Evolutionary conservation across 306 rosid species (phyloP).

Genomic region (Luffa aegyptiaca): DNA sequence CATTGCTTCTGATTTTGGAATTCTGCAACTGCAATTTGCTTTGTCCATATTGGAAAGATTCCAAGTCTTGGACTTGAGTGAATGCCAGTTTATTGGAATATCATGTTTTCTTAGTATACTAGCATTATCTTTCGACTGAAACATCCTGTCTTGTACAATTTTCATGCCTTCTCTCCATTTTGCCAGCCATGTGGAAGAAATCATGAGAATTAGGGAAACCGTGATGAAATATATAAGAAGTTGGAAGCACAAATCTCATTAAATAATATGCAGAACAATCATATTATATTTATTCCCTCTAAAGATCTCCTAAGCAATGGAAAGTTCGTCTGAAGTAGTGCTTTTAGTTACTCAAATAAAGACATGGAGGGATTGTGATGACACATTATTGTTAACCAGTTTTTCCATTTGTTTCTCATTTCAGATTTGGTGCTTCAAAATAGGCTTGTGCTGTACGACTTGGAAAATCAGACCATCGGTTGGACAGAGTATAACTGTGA

Average conservation of each 20-base stretch:
- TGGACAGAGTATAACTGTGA: conserved; percentile 16
- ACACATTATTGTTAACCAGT: not conserved
- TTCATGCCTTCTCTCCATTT: too few relatives aligned
- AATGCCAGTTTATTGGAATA: not conserved
- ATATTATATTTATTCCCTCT: not conserved
- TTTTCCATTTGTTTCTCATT: not conserved
- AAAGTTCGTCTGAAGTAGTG: not conserved
- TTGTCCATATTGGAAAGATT: not conserved
- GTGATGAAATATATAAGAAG: too few relatives aligned
- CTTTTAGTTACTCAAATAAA: too few relatives aligned
- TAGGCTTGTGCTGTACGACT: conserved; percentile 13
- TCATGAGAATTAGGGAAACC: too few relatives aligned
- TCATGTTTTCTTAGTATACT: not conserved
- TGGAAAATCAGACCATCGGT: conserved; percentile 16
- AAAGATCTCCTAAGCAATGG: not conserved
- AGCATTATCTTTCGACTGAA: not conserved
- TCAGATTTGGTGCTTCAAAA: conserved; percentile 21
- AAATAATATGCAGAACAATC: not conserved
- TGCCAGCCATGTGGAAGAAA: too few relatives aligned
- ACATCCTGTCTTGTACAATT: not conserved
- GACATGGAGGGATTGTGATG: not conserved
- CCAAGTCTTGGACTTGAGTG: not conserved
- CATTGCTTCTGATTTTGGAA: not conserved
- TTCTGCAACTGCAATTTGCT: conserved; percentile 5
- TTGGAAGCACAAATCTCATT: too few relatives aligned